phyloP scores from a whole-genome alignment of 192 early-diverging fungal genomes.

The Podila minutissima region DNA sequence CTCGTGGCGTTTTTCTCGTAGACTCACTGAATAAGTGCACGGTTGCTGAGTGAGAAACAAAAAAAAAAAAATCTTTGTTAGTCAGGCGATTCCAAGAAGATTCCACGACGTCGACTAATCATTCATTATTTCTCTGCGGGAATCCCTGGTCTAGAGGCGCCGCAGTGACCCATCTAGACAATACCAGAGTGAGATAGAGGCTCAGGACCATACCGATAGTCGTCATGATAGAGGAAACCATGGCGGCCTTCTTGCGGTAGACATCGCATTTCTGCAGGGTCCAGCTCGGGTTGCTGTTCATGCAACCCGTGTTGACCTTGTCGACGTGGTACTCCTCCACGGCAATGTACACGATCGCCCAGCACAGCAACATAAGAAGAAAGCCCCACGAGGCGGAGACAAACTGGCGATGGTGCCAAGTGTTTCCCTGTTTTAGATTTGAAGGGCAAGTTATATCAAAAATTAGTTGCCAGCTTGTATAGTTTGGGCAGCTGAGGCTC shows the following conservation, averaged over 20 bases:
- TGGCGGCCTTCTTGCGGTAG: slow-evolving; percentile 20
- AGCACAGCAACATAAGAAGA: slow-evolving; percentile 39
- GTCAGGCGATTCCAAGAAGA: no score
- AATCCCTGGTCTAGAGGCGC: no score
- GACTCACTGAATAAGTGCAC: no score
- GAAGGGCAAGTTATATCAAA: not conserved
- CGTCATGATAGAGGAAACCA: slow-evolving; percentile 12
- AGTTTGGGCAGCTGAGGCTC: no score
- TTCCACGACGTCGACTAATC: no score
- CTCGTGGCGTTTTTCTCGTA: no score
- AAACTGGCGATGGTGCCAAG: slow-evolving; percentile 40
- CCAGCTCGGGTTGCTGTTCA: slow-evolving; percentile 5
- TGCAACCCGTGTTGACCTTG: slow-evolving; percentile 23
- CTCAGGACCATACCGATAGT: slow-evolving; percentile 21
- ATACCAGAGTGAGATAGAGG: slow-evolving; percentile 31
- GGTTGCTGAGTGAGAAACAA: no score
- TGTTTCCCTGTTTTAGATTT: slow-evolving; percentile 16
- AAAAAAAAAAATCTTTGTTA: no score
- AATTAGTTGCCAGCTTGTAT: not conserved
- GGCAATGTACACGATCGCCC: slow-evolving; percentile 45
- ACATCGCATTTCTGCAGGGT: slow-evolving; percentile 4
- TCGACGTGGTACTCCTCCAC: slow-evolving; percentile 23
- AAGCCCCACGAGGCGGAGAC: slow-evolving; percentile 48
- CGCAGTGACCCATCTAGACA: slow-evolving; percentile 31
- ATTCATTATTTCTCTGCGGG: no score